Evolutionary conservation across 2,329 filamentous ascomycete species (phyloP).

Genomic region (Seiridium cupressi): DNA sequence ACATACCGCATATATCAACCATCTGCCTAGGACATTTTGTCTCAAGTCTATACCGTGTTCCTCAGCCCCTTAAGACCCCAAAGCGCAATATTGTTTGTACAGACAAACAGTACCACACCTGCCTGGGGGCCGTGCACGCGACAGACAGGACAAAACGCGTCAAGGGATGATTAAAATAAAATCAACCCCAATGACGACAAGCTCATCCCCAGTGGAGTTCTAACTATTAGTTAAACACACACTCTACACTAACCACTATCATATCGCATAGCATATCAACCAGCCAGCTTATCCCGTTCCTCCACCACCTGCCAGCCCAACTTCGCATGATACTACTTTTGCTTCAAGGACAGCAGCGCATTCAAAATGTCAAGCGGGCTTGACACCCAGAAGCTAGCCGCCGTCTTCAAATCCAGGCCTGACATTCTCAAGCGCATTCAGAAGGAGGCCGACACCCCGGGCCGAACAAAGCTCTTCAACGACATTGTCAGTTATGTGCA

Average conservation of each 20-base stretch:
- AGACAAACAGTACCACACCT: too few relatives aligned
- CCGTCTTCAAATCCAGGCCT: slow-evolving; percentile 53
- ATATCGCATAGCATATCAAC: too few relatives aligned
- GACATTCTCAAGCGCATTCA: slow-evolving; percentile 56
- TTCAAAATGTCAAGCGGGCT: slow-evolving; percentile 40
- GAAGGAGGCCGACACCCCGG: slow-evolving; percentile 51
- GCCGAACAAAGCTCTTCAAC: slow-evolving; percentile 53
- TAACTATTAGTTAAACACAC: not conserved
- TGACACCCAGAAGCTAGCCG: slow-evolving; percentile 47
- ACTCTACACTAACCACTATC: not conserved
- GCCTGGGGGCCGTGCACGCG: not conserved
- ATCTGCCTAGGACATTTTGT: too few relatives aligned
- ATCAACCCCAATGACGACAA: slow-evolving; percentile 2
- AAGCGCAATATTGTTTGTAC: too few relatives aligned
- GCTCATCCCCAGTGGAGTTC: not conserved
- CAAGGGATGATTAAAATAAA: not conserved
- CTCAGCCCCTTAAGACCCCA: too few relatives aligned
- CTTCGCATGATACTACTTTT: not conserved
- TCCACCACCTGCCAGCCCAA: too few relatives aligned
- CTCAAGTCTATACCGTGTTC: too few relatives aligned
- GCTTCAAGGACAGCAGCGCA: not conserved
- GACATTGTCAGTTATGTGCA: slow-evolving; percentile 50
- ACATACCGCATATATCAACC: too few relatives aligned
- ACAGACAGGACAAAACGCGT: not conserved
- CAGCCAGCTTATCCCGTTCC: too few relatives aligned